Evolutionary conservation across 768 basidiomycete genomes (phyloP), one percentile per base, ranked within the genome.

Genomic region (Mycena haematopus): DNA sequence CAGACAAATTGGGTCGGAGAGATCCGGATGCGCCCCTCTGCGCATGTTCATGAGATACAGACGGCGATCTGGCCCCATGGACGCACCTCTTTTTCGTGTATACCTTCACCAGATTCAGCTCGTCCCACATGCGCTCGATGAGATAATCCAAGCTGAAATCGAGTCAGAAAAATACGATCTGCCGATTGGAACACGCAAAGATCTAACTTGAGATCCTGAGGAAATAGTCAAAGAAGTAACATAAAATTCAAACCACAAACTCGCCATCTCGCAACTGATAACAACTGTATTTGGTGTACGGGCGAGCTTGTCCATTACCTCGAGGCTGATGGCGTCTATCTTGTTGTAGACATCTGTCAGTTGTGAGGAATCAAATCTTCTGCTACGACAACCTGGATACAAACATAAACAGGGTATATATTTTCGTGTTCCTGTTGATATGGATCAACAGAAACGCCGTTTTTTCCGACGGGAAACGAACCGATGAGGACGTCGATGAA

Each of bases 401-500:
- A 66, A 69, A 92, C 91, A 98, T 46, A 98, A 82, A 74, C 95
- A 96, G 19, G 93, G 94, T 2, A 97, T 84, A 70, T 99, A 99
- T 82, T 98, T 98, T 69, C 96, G 85, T 8, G 91, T 96, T 22
- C 92, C 92, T 92, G 67, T 38, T 56, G 52, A n/a, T 14, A 33
- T 38, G 19, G 40, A 40, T 53, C 45, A 25, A 31, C 35, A 52
- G 25, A 52, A 38, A 42, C 31, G 55, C 47, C 13, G 45, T 38
- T 25, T 7, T 27, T 33, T 15, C 42, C 6, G 31, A 27, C 19
- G 45, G 35, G n/a, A 49, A 24, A 29, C 69, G 71, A 69, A 88
- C 95, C 97, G 54, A 99, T 92, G 24, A 99, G 82, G n/a, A 98
- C 93, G 72, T 99, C 97, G 65, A 99, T 96, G 71, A 99, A 97